Conservation (phyloP, 2,329 filamentous ascomycete species). For the Penicillium sp. region DNA sequence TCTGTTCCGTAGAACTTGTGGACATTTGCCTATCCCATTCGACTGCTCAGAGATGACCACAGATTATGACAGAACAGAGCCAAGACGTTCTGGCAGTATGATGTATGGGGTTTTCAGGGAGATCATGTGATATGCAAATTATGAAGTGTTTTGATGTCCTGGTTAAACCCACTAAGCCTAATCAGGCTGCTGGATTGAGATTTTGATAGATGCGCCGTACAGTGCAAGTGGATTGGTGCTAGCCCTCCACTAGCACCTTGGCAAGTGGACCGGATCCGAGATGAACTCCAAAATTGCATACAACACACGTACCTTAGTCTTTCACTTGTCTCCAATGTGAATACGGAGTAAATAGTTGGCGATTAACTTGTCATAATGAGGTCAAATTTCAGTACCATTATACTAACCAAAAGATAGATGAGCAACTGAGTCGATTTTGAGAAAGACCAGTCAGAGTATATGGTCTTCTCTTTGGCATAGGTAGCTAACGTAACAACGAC, state of each 20-base stretch:
- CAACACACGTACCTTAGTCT: too few relatives aligned
- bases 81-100: background rate
- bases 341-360: too few relatives aligned
- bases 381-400: too few relatives aligned
- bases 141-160: background rate
- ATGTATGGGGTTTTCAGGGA: background rate
- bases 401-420: too few relatives aligned
- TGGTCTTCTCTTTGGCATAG: too few relatives aligned
- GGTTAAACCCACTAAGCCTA: background rate
- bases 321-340: too few relatives aligned
- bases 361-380: too few relatives aligned
- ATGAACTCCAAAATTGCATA: background rate
- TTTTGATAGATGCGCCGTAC: background rate
- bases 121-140: background rate
- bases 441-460: too few relatives aligned
- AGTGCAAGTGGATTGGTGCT: background rate
- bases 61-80: background rate
- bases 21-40: constrained; percentile 11
- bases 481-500: too few relatives aligned
- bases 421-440: too few relatives aligned
- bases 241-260: background rate
- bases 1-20: constrained; percentile 9
- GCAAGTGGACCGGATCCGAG: background rate
- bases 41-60: background rate
- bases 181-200: background rate